These are phyloP conservation scores for Dioscorea alata DNA, from an alignment of 106 monocot genomes.

Conservation along the genomic window DNA sequence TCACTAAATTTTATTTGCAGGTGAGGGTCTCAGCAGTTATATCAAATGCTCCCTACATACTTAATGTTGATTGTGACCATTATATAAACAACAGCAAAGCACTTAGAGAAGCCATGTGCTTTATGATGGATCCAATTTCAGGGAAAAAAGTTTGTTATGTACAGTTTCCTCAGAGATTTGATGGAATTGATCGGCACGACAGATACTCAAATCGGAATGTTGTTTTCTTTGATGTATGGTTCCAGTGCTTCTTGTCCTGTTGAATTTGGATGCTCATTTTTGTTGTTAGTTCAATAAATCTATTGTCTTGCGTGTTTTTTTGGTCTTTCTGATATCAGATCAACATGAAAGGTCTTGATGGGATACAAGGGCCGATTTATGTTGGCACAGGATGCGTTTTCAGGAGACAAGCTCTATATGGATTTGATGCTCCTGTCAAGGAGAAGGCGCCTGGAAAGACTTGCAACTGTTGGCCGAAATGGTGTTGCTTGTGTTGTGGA, in stretches of 20 bases:
- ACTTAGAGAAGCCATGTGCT: slow-evolving; percentile 84
- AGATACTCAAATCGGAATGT: slow-evolving; percentile 82
- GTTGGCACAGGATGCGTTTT: slow-evolving; percentile 88
- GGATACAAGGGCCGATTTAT: slow-evolving; percentile 83
- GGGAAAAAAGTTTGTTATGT: slow-evolving; percentile 75
- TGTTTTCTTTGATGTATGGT: slow-evolving; percentile 81
- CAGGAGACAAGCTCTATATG: slow-evolving; percentile 74
- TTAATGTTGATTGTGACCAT: slow-evolving; percentile 90
- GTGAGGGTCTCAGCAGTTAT: slow-evolving; percentile 75
- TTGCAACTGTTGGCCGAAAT: slow-evolving; percentile 85
- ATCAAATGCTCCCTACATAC: slow-evolving; percentile 72
- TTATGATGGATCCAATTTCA: slow-evolving; percentile 67
- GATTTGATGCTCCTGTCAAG: slow-evolving; percentile 67
- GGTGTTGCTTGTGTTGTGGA: slow-evolving; percentile 51
- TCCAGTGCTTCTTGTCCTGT: neutral
- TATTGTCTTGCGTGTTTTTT: neutral
- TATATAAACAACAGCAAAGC: slow-evolving; percentile 88
- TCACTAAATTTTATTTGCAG: slow-evolving; percentile 20
- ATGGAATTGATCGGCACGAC: slow-evolving; percentile 76
- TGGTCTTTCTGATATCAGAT: slow-evolving; percentile 30
- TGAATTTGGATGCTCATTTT: neutral
- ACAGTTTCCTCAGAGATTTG: slow-evolving; percentile 88
- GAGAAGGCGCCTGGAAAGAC: slow-evolving; percentile 58
- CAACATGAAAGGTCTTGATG: slow-evolving; percentile 90
- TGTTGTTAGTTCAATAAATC: neutral